Percentiles rank a stretch among this genome's conserved stretches.
phyloP scores from a whole-genome alignment of 352 stramenopile species.

The Blastocystis sp. region DNA sequence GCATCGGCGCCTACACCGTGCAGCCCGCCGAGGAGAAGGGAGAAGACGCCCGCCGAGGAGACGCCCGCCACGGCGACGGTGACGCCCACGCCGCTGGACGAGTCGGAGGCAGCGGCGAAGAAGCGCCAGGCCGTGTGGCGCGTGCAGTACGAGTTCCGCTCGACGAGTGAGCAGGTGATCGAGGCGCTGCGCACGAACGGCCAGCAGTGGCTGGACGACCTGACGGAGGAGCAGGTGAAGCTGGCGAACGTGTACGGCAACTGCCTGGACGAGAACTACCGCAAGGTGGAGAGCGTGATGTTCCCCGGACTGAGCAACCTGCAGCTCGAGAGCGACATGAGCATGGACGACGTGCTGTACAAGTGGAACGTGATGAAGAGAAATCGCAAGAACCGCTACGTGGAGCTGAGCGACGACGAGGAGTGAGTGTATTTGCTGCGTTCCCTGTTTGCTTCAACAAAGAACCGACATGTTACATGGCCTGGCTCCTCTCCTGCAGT shows the following conservation, averaged over 20 bases:
- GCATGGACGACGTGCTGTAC: conserved; percentile 45
- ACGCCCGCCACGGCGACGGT: conserved; percentile 2
- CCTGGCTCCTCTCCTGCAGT: neutral
- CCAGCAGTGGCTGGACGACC: conserved; percentile 67
- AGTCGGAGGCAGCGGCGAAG: neutral
- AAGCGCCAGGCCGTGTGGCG: conserved; percentile 24
- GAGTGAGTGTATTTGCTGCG: neutral
- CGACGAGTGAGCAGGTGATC: conserved; percentile 59
- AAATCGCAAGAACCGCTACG: conserved; percentile 61
- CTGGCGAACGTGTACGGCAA: conserved; percentile 65
- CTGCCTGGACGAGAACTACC: conserved; percentile 59
- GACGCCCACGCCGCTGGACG: conserved; percentile 26
- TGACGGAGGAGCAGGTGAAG: conserved; percentile 63
- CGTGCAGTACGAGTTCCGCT: conserved; percentile 70
- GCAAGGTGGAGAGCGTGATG: conserved; percentile 48
- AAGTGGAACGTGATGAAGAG: conserved; percentile 61
- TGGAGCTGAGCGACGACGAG: conserved; percentile 57
- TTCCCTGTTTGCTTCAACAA: conserved; percentile 20
- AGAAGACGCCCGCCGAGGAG: neutral
- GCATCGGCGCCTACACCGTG: conserved; percentile 48
- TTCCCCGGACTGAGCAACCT: conserved; percentile 60
- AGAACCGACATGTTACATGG: neutral
- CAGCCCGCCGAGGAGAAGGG: neutral
- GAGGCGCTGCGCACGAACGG: conserved; percentile 38
- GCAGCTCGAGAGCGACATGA: conserved; percentile 42